phyloP scores from a whole-genome alignment of 2,329 filamentous ascomycete genomes.

The Pseudocercospora eumusae region DNA sequence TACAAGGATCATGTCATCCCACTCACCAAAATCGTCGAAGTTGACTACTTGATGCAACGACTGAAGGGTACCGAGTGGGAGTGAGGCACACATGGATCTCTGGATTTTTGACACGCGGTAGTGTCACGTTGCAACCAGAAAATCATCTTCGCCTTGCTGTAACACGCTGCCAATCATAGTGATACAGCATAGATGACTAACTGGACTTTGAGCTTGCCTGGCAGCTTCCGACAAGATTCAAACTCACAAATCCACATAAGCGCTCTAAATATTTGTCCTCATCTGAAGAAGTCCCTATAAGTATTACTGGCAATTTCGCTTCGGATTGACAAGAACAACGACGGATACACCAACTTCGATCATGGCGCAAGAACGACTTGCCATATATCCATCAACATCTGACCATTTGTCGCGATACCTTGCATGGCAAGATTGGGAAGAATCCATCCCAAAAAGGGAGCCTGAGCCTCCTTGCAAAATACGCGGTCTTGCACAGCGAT shows the following conservation, averaged over 20 bases:
- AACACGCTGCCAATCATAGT: not conserved
- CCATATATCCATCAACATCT: not conserved
- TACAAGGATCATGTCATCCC: conserved; percentile 93
- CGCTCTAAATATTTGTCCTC: not conserved
- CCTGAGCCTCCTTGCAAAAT: not conserved
- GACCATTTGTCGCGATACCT: not conserved
- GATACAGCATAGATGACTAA: not conserved
- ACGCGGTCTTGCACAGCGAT: not conserved
- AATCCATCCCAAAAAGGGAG: not conserved
- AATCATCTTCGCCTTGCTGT: not conserved
- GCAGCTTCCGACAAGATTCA: not conserved
- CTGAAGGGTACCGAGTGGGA: conserved; percentile 61
- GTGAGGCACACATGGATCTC: conserved; percentile 27
- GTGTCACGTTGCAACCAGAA: not conserved
- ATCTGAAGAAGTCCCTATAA: not conserved
- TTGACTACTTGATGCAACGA: conserved; percentile 96
- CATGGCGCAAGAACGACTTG: not conserved
- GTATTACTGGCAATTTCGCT: not conserved
- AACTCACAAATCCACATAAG: not conserved
- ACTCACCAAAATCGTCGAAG: conserved; percentile 95
- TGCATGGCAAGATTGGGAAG: no score
- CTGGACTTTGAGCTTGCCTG: not conserved
- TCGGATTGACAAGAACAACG: not conserved
- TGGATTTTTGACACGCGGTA: not conserved
- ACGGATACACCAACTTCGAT: not conserved